Evolutionary conservation across 192 early-diverging fungal genomes (phyloP).

Genomic region (Coemansia sp.): DNA sequence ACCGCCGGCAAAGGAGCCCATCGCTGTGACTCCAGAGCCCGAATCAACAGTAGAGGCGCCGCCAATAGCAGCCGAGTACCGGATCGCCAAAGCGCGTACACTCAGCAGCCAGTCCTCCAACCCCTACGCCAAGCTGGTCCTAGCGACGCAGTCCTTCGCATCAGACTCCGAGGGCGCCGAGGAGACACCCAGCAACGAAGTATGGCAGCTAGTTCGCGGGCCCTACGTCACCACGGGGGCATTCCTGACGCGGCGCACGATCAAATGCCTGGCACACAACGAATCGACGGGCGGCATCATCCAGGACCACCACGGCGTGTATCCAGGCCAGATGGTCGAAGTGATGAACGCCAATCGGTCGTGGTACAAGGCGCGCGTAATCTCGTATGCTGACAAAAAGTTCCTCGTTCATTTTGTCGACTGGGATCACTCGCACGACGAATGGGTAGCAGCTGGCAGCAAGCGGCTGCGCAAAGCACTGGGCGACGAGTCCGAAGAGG

Average conservation of each 20-base stretch:
- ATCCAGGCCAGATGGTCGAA: slow-evolving; percentile 52
- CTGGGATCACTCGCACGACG: slow-evolving; percentile 53
- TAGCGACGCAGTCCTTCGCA: slow-evolving; percentile 12
- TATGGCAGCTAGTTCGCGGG: slow-evolving; percentile 44
- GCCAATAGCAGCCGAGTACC: slow-evolving; percentile 1
- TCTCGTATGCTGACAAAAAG: slow-evolving; percentile 48
- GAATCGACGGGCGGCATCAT: slow-evolving; percentile 55
- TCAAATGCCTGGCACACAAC: slow-evolving; percentile 49
- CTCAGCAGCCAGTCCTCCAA: slow-evolving; percentile 22
- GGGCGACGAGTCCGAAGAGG: slow-evolving; percentile 36
- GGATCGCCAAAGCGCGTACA: slow-evolving; percentile 35
- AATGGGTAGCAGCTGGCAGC: slow-evolving; percentile 54
- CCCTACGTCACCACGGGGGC: slow-evolving; percentile 56
- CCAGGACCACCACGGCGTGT: slow-evolving; percentile 54
- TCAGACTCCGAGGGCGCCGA: slow-evolving; percentile 2
- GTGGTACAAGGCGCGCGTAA: slow-evolving; percentile 52
- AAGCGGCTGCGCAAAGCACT: slow-evolving; percentile 34
- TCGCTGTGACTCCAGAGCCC: neutral
- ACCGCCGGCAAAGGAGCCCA: slow-evolving; percentile 33
- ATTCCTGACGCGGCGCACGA: slow-evolving; percentile 48
- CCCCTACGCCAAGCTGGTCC: slow-evolving; percentile 39
- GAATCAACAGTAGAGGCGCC: neutral
- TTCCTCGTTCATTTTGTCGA: slow-evolving; percentile 47
- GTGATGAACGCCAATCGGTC: slow-evolving; percentile 52
- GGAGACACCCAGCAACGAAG: slow-evolving; percentile 9